These are phyloP conservation scores for Pyrenula massariospora DNA, from an alignment of 495 filamentous ascomycete species.

Conservation along the genomic window DNA sequence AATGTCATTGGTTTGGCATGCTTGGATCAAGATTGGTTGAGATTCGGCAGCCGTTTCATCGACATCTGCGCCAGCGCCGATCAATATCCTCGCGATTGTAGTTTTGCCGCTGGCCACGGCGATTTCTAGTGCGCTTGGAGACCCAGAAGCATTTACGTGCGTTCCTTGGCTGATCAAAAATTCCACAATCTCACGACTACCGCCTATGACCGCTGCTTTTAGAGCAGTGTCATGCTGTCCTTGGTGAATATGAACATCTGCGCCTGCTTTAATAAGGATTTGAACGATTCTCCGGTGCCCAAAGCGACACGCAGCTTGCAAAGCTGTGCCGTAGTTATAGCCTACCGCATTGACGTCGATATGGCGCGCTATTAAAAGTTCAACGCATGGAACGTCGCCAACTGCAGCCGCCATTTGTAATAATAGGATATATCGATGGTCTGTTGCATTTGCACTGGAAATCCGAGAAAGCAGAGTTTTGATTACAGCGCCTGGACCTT, in stretches of 20 bases:
- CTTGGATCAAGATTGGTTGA: neutral
- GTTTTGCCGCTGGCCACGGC: neutral
- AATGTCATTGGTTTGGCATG: neutral
- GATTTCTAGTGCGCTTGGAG: neutral
- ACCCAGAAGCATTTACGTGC: neutral
- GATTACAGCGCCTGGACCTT: neutral
- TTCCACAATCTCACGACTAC: slow-evolving; percentile 1
- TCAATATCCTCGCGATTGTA: neutral
- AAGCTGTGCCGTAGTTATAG: slow-evolving; percentile 5
- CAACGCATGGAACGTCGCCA: neutral
- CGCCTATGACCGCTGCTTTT: slow-evolving; percentile 1
- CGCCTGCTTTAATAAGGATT: slow-evolving; percentile 2
- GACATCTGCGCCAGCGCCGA: neutral
- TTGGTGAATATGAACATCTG: slow-evolving; percentile 2
- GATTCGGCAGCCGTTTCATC: neutral
- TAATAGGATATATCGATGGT: neutral
- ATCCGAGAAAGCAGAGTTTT: neutral
- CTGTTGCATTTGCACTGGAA: neutral
- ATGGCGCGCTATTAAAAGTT: slow-evolving; percentile 6
- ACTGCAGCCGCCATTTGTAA: neutral
- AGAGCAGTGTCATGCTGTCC: slow-evolving; percentile 5
- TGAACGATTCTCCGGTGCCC: slow-evolving; percentile 18
- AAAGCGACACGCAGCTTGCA: slow-evolving; percentile 27
- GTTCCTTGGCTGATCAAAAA: neutral
- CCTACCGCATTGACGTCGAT: slow-evolving; percentile 9